Base-by-base conservation (phyloP, 306 rosid species). In the Acmispon strigosus region DNA sequence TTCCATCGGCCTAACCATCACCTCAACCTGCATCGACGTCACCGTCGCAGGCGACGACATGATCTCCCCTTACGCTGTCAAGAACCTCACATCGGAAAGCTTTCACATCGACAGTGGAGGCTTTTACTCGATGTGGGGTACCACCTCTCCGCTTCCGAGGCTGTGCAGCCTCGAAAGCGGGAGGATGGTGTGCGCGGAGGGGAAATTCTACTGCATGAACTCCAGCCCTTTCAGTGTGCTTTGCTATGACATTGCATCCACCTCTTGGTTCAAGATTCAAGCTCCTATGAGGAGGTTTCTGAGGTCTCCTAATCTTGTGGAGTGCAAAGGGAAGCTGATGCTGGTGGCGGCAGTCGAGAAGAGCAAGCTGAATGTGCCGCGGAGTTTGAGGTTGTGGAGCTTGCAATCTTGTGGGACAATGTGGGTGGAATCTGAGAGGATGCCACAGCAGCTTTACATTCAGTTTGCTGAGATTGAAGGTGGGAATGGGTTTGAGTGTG, bases 381-480 rank as follows among this genome's bases (percentile, higher is more conserved):
- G 78, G 59, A 95, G 99, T 76, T 70, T 95, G 17, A 80, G 99
- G 83, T 79, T 95, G 0, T 95, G 99, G 99, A 81, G 81, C 1
- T 58, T 95, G 66, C 96, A 95, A 15, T 54, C 80, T 0, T 95
- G 97, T 55, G 99, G 97, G 10, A 78, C 83, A 0, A 85, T 86
- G 51, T 95, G 99, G 99, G 84, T 88, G 49, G 99, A 95, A 55
- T 79, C 85, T n/a, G 97, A 95, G 57, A 85, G 99, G 53, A 94
- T 94, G 99, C 99, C 99, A 0, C 97, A 87, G 37, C 95, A 87
- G 32, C 87, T 94, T 0, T 94, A 86, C 54, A 10, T 69, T 18
- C 89, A 94, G 72, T 94, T 94, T 34, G 82, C 76, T 0, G 91
- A 86, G 3, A 1, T 87, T 48, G 99, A 95, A 66, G 59, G 18